phyloP scores from a whole-genome alignment of 805 yeast genomes.

The Ogataea methylovora region DNA sequence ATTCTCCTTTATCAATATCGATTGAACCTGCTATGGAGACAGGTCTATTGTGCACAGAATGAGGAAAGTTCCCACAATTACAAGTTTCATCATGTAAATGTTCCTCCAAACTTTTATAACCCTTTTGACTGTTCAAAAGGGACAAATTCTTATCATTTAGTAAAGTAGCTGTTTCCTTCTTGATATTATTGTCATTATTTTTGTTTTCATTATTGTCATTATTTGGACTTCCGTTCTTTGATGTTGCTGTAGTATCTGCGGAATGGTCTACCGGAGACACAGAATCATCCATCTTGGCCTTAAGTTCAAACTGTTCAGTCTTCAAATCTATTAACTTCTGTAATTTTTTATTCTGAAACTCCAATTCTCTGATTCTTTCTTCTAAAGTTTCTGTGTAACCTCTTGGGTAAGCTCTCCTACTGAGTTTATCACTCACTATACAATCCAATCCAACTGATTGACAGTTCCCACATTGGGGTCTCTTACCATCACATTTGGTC shows the following conservation, averaged over 20 bases:
- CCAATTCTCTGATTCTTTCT: slow-evolving; percentile 80
- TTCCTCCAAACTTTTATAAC: slow-evolving; percentile 18
- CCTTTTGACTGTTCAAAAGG: slow-evolving; percentile 18
- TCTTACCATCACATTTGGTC: slow-evolving; percentile 69
- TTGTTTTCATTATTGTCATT: not conserved
- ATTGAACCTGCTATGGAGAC: slow-evolving; percentile 61
- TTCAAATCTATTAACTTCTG: slow-evolving; percentile 55
- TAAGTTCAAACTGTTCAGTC: not conserved
- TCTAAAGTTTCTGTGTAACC: slow-evolving; percentile 90
- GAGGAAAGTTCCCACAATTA: slow-evolving; percentile 47
- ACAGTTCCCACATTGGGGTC: slow-evolving; percentile 76
- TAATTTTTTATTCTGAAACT: slow-evolving; percentile 68
- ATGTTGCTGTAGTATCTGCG: not conserved
- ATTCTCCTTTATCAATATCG: slow-evolving; percentile 36
- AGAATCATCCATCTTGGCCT: not conserved
- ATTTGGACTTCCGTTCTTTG: not conserved
- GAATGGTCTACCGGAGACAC: not conserved
- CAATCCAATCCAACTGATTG: slow-evolving; percentile 81
- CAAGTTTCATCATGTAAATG: slow-evolving; percentile 46
- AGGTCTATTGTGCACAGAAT: slow-evolving; percentile 52
- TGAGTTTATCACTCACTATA: slow-evolving; percentile 77
- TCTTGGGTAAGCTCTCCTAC: slow-evolving; percentile 81
- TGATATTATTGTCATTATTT: slow-evolving; percentile 1
- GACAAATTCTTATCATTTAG: slow-evolving; percentile 24
- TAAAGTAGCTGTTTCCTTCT: not conserved